phyloP scores from a whole-genome alignment of 2,329 filamentous ascomycete genomes.

The Fusarium sterilihyphosum region DNA sequence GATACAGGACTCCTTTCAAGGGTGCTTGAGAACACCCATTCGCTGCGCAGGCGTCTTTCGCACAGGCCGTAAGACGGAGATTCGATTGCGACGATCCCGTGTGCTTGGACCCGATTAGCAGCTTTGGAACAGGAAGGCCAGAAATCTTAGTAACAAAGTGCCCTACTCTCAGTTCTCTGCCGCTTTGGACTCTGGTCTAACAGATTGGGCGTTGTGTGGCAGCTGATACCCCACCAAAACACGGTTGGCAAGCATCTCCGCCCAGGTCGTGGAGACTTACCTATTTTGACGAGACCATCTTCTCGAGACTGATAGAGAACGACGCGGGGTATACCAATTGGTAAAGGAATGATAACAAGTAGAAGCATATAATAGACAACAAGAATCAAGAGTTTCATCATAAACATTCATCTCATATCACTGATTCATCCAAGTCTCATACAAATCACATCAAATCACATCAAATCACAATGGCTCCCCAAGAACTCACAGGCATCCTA shows the following conservation, averaged over 20 bases:
- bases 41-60: background rate
- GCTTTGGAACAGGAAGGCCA: background rate
- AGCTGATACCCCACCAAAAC: background rate
- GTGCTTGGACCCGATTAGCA: background rate
- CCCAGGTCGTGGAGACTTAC: constrained; percentile 37
- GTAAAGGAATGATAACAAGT: background rate
- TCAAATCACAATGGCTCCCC: constrained; percentile 25
- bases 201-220: background rate
- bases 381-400: background rate
- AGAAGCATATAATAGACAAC: constrained; percentile 21
- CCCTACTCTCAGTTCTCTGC: background rate
- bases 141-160: background rate
- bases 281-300: constrained; percentile 20
- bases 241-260: constrained; percentile 13
- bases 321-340: constrained; percentile 27
- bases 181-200: background rate
- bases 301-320: background rate
- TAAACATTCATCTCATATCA: background rate
- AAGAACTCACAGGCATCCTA: constrained; percentile 53
- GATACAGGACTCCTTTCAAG: background rate
- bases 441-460: background rate
- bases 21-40: rapidly evolving
- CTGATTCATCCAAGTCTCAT: background rate
- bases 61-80: background rate
- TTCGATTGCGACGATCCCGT: background rate